Conservation (phyloP, 352 stramenopile species). For the Globisporangium apiculatum region DNA sequence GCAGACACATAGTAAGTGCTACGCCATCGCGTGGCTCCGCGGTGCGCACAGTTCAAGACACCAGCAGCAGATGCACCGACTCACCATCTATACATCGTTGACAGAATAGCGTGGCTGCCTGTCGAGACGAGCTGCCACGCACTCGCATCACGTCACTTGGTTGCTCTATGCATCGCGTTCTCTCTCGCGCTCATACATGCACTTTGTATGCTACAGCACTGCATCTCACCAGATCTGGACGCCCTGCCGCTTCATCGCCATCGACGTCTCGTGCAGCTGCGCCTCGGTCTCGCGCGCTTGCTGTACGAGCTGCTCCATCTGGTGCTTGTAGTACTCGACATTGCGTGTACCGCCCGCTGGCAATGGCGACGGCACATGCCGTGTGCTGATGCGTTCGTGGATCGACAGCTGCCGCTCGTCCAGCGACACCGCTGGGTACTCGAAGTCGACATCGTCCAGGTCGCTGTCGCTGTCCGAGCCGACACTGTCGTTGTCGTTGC, state of each 20-base stretch:
- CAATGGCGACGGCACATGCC: conserved; percentile 1
- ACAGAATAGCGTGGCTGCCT: no score
- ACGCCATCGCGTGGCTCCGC: no score
- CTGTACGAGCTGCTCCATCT: conserved; percentile 63
- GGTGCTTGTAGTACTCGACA: conserved; percentile 47
- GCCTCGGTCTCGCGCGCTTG: conserved; percentile 67
- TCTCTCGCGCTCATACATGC: not conserved
- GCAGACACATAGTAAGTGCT: no score
- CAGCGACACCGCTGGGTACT: conserved; percentile 1
- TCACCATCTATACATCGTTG: no score
- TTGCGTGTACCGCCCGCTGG: not conserved
- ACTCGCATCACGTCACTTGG: no score
- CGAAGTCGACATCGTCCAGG: conserved; percentile 11
- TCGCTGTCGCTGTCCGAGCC: conserved; percentile 13
- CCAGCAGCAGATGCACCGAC: no score
- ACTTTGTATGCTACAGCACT: no score
- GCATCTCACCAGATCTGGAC: conserved; percentile 21
- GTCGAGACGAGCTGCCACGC: no score
- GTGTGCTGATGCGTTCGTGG: not conserved
- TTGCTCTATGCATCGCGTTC: not conserved
- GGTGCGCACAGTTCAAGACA: no score
- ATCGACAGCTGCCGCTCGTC: not conserved
- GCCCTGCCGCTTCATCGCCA: conserved; percentile 39
- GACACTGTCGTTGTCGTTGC: conserved; percentile 12
- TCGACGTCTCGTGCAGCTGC: conserved; percentile 52